phyloP scores from a whole-genome alignment of 345 rosid species.

The Bruguiera sexangula region DNA sequence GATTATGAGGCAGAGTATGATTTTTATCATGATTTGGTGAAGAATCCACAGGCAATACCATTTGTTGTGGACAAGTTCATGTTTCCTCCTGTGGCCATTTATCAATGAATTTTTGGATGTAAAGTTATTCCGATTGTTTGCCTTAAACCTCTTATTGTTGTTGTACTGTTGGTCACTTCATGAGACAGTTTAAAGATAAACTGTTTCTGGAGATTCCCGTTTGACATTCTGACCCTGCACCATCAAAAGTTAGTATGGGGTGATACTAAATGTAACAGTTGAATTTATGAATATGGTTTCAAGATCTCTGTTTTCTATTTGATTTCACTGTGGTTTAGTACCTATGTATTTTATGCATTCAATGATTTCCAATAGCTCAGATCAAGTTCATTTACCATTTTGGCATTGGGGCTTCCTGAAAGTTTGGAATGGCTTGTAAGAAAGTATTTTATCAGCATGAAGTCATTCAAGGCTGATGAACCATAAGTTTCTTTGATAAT shows the following conservation, averaged over 20 bases:
- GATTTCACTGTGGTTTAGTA: too few species aligned
- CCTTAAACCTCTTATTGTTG: neutral
- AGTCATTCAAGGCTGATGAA: too few species aligned
- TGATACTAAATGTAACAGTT: neutral
- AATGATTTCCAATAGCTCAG: too few species aligned
- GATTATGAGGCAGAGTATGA: slow-evolving; percentile 84
- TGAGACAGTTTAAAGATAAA: neutral
- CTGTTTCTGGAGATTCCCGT: slow-evolving; percentile 7
- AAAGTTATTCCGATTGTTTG: neutral
- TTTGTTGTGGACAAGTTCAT: slow-evolving; percentile 58
- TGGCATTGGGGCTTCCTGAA: too few species aligned
- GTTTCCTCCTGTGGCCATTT: slow-evolving; percentile 63
- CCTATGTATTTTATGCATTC: too few species aligned
- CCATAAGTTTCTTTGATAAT: too few species aligned
- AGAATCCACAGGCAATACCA: slow-evolving; percentile 56
- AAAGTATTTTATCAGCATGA: too few species aligned
- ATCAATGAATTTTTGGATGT: slow-evolving; percentile 35
- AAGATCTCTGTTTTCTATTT: slow-evolving; percentile 20
- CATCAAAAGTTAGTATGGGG: neutral
- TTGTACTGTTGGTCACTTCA: neutral
- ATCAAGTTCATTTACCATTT: too few species aligned
- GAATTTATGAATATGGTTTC: slow-evolving; percentile 1
- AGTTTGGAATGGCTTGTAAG: too few species aligned
- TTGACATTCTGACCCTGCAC: slow-evolving; percentile 1
- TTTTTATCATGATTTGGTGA: slow-evolving; percentile 56